Percentiles rank a stretch among this genome's conserved stretches.
These are phyloP conservation scores for Schwanniomyces polymorphus DNA, from an alignment of 805 yeast species.

Conservation along the genomic window DNA sequence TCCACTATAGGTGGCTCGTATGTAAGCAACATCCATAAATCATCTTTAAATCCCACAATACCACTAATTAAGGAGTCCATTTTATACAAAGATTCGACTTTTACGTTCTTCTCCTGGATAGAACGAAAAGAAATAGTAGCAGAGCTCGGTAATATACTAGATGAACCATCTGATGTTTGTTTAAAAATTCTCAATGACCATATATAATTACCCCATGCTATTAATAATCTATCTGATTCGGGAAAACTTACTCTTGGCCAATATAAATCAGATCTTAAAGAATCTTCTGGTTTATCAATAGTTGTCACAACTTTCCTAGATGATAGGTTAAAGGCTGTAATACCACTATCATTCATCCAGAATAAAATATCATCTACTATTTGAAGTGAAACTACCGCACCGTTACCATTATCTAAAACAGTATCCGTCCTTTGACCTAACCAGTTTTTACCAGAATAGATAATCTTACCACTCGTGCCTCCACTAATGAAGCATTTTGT, in stretches of 20 bases:
- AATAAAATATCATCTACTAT: conserved; percentile 64
- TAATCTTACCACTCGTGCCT: conserved; percentile 83
- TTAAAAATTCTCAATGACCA: conserved; percentile 63
- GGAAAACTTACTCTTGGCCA: conserved; percentile 76
- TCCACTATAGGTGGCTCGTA: conserved; percentile 41
- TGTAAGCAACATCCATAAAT: conserved; percentile 61
- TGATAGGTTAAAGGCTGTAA: conserved; percentile 61
- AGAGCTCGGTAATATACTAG: conserved; percentile 49
- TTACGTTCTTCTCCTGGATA: conserved; percentile 41
- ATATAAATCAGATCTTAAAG: conserved; percentile 71
- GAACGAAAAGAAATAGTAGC: conserved; percentile 55
- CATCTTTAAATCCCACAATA: conserved; percentile 71
- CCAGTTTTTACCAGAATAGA: conserved; percentile 81
- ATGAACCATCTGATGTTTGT: conserved; percentile 17
- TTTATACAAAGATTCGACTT: conserved; percentile 48
- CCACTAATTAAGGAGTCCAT: conserved; percentile 68
- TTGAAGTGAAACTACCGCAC: conserved; percentile 70
- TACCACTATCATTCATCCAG: conserved; percentile 86
- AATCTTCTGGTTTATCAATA: conserved; percentile 56
- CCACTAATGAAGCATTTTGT: conserved; percentile 77
- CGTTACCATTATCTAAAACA: conserved; percentile 56
- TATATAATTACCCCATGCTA: conserved; percentile 82
- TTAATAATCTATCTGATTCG: conserved; percentile 62
- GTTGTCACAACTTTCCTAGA: conserved; percentile 49
- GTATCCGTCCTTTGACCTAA: conserved; percentile 77